Evolutionary conservation across 2,329 filamentous ascomycete genomes (phyloP).

Genomic region (Phaeosphaeriaceae sp.): DNA sequence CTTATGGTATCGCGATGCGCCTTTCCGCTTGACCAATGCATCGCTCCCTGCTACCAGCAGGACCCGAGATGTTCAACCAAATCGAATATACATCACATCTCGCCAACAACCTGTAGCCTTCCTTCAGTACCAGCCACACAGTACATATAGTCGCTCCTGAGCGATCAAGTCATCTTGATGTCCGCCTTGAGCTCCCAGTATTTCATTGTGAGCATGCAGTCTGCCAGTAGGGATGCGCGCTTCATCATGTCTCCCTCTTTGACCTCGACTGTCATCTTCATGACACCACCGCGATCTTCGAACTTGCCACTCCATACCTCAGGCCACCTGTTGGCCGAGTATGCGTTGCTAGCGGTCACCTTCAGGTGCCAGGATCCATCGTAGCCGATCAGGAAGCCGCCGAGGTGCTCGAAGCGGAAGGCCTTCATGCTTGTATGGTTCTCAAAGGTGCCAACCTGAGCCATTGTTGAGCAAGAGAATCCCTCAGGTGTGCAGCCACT

Average conservation of each 20-base stretch:
- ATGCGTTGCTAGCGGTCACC: conserved; percentile 15
- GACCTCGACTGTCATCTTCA: conserved; percentile 20
- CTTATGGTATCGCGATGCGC: neutral
- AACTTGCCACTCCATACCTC: conserved; percentile 28
- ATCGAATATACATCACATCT: neutral
- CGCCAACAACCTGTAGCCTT: neutral
- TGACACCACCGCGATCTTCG: conserved; percentile 14
- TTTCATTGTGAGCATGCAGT: conserved; percentile 5
- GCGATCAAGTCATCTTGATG: conserved; percentile 11
- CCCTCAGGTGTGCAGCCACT: neutral
- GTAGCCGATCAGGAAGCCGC: conserved; percentile 24
- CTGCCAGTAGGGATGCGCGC: conserved; percentile 11
- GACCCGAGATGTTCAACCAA: neutral
- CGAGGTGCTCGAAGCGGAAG: conserved; percentile 23
- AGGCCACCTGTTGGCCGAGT: conserved; percentile 17
- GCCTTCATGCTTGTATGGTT: conserved; percentile 14
- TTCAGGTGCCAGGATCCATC: conserved; percentile 25
- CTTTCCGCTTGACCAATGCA: neutral
- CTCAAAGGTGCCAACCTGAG: conserved; percentile 20
- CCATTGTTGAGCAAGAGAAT: neutral
- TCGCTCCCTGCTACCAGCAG: neutral
- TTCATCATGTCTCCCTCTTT: conserved; percentile 10
- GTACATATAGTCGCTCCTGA: neutral
- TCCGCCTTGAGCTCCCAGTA: conserved; percentile 20
- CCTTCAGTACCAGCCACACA: neutral